Base-by-base conservation (phyloP, 192 early-diverging fungal genomes). In the Umbelopsis sp. region DNA sequence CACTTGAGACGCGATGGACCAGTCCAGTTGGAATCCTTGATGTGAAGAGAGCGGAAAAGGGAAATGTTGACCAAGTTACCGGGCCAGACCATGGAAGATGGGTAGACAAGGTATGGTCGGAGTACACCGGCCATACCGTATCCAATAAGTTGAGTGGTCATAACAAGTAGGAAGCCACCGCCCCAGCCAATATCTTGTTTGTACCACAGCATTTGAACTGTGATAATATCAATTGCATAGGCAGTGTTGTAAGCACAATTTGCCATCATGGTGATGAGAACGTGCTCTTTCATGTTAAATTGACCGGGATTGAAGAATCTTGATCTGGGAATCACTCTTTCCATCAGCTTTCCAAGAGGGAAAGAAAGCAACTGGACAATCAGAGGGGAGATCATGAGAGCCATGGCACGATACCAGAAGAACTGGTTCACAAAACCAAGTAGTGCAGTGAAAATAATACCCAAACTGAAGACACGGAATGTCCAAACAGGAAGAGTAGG, bases 51-150 rank as follows among this genome's bases (percentile, higher is more conserved):
- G 18, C 87, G 86, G 78, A 94, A 93, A 23, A 95, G 77, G 12
- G 92, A 88, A 33, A 93, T 88, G 50, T 87, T 88, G 44, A 92
- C 84, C 35, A 98, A 83, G 35, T 85, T 90, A 3, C 85, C 69
- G 3, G 95, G 95, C 95, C 95, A 99, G 48, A 94, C 82, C 94
- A 97, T 95, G 9, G 88, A 81, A 2, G 91, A 81, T 30, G 95
- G 95, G 55, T 90, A 86, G 9, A 98, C 94, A n/a, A 98, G 80
- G 77, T 89, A 94, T 23, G 87, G 86, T 33, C 94, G 90, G 49
- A 82, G 81, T 16, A 89, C 77, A 69, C 90, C 94, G 51, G 90
- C 90, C 79, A 91, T 75, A 69, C 85, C 85, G 52, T 80, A 87
- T 8, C 69, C 78, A 15, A 79, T 51, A 9, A 75, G 64, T 47